Evolutionary conservation across 139 green algal species (phyloP).

Genomic region (Asterochloris erici): DNA sequence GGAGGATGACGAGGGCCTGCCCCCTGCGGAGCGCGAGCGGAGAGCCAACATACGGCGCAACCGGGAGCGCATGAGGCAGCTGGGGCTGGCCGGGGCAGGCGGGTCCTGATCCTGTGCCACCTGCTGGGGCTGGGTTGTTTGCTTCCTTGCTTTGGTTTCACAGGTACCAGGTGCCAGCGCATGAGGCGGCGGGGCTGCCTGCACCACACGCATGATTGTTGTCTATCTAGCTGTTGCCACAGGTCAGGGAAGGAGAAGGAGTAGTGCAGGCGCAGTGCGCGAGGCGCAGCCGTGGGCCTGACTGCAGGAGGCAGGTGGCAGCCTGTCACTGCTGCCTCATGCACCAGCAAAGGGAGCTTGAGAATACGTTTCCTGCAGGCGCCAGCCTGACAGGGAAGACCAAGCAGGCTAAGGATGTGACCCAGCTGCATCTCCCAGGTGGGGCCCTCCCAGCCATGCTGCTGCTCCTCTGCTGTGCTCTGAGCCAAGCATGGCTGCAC

Average conservation of each 20-base stretch:
- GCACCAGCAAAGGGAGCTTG: no score
- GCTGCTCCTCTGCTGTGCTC: no score
- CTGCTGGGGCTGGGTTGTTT: not conserved
- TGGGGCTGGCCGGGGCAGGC: not conserved
- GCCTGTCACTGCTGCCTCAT: no score
- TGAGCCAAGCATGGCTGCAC: no score
- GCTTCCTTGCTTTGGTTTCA: not conserved
- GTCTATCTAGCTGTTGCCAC: not conserved
- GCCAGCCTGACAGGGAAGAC: no score
- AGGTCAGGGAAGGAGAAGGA: not conserved
- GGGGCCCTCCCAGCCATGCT: no score
- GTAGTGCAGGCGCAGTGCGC: not conserved
- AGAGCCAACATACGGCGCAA: slow-evolving; percentile 17
- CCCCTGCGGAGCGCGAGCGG: not conserved
- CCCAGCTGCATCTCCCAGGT: no score
- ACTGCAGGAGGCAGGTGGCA: no score
- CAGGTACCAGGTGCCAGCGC: not conserved
- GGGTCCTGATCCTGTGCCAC: not conserved
- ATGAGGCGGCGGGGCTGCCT: not conserved
- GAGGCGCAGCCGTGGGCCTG: no score
- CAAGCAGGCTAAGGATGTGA: no score
- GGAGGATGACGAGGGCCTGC: not conserved
- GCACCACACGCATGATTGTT: not conserved
- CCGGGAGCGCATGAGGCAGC: slow-evolving; percentile 5
- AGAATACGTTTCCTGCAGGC: no score